Percentiles rank a stretch among this genome's conserved stretches.
Conservation (phyloP, 2,329 filamentous ascomycete genomes). For the Teratosphaeria viscida region DNA sequence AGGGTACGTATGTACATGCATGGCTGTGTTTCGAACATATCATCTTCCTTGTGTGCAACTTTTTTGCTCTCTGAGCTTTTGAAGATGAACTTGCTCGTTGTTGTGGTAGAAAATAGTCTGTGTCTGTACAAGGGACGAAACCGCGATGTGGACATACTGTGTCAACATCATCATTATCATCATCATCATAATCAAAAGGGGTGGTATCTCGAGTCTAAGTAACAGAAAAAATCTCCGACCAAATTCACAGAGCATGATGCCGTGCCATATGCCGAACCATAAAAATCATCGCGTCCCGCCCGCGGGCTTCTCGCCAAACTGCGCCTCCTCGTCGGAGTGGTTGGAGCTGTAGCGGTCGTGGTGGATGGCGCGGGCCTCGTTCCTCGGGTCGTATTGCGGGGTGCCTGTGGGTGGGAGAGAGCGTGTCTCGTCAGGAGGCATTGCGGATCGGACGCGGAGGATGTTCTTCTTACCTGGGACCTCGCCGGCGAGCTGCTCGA, state of each 20-base stretch:
- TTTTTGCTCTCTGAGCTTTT: too few species aligned
- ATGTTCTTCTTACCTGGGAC: conserved; percentile 30
- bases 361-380: conserved; percentile 1
- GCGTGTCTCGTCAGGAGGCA: too few species aligned
- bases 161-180: background rate
- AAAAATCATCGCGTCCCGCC: background rate
- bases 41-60: too few species aligned
- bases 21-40: background rate
- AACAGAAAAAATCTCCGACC: background rate
- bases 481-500: conserved; percentile 63
- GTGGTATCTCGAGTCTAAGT: background rate
- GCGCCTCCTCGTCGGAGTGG: conserved; percentile 1
- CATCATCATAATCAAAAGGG: too few species aligned
- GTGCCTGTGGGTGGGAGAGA: conserved; percentile 31
- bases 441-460: too few species aligned
- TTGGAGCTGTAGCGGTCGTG: background rate
- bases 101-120: too few species aligned
- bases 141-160: background rate
- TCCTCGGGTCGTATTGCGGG: conserved; percentile 32
- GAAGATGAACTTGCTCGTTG: too few species aligned
- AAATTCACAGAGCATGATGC: background rate
- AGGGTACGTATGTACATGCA: background rate
- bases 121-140: background rate
- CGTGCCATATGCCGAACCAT: background rate
- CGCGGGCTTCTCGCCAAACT: background rate